Conservation (phyloP, 176 grass and related monocot species). For the Dendrocalamus sinicus region DNA sequence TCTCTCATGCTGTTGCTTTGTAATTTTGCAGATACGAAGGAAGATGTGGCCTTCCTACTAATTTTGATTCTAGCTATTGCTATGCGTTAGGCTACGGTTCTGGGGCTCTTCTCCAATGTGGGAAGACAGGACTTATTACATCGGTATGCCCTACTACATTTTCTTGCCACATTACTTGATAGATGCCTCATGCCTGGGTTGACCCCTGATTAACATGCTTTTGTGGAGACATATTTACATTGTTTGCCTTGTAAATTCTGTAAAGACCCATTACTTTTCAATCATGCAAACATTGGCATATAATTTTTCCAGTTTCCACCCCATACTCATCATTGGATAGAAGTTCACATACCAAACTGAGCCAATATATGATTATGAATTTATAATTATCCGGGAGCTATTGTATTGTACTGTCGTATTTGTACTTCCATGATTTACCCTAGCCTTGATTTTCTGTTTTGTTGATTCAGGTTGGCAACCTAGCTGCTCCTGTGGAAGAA, state of each 20-base stretch:
- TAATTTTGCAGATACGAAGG: slow-evolving; percentile 85
- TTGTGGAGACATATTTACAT: neutral
- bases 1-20: neutral
- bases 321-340: neutral
- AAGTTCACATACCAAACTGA: neutral
- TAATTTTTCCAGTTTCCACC: neutral
- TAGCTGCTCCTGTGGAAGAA: slow-evolving; percentile 83
- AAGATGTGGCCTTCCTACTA: slow-evolving; percentile 93
- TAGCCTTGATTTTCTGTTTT: neutral
- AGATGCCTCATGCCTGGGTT: neutral
- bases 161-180: slow-evolving; percentile 28
- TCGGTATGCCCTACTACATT: slow-evolving; percentile 60
- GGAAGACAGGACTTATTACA: slow-evolving; percentile 91
- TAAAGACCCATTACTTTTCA: neutral
- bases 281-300: neutral
- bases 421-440: slow-evolving; percentile 15
- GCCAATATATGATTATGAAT: neutral
- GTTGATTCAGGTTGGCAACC: slow-evolving; percentile 71
- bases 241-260: slow-evolving; percentile 12
- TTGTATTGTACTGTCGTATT: neutral
- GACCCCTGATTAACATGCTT: neutral
- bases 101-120: slow-evolving; percentile 79
- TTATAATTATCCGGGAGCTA: neutral
- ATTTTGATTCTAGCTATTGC: slow-evolving; percentile 95
- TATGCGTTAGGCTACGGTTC: slow-evolving; percentile 88